Evolutionary conservation across 306 rosid genomes (phyloP), one percentile per base, ranked within the genome.

Genomic region (Vigna trinervia): DNA sequence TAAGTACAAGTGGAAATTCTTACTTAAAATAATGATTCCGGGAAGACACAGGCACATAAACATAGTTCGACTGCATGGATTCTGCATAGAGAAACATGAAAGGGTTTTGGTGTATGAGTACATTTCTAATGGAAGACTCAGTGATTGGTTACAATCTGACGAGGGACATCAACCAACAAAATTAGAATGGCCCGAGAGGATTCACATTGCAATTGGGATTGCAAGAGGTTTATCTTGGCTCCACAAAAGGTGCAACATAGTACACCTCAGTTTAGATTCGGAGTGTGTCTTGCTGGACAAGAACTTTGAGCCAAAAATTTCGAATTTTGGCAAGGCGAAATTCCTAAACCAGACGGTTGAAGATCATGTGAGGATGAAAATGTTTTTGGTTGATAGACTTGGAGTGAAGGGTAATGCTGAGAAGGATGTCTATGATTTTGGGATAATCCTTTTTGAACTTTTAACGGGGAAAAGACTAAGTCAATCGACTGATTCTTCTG

Each of bases 181-280:
- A 52, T 17, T 69, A 64, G 66, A 38, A 69, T 61, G 84, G 78
- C 75, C 71, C 12, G 69, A 76, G 76, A 73, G 81, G 32, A 38
- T 81, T 81, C 72, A 82, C 71, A 83, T 86, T 62, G 86, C 80
- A 26, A 68, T 86, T 43, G 89, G 86, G 8, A 5, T 80, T 45
- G 83, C 81, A 5, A 76, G 85, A 69, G 86, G 83, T 45, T 73
- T 86, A 23, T 66, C 78, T 13, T 86, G 89, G 86, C 80, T 81
- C 36, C 85, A 81, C 22, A 32, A 69, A 32, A 38, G 0, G 32
- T 83, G 80, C 80, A 81, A 53, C 3, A 23, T 76, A 22, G 75
- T 77, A 5, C 86, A 80, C 63, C 85, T 79, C 4, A 61, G 61
- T 38, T 45, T 83, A 20, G 61, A 48, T 54, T 80, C 89, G 0